A percentile compares a stretch with the other conserved stretches of the same genome.
phyloP scores from a whole-genome alignment of 140 eudicot genomes.

The Bidens hawaiensis region DNA sequence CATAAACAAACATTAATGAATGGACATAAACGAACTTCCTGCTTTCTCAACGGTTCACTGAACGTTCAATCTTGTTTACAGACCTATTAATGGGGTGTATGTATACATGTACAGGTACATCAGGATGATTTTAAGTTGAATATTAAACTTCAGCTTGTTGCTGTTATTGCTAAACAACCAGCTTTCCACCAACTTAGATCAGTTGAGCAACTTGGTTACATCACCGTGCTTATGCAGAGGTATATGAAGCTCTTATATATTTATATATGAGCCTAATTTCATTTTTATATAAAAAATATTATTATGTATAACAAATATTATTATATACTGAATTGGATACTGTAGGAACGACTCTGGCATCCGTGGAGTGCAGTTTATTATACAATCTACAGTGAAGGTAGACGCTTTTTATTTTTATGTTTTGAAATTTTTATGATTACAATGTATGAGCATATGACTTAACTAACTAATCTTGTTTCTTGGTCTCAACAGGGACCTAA shows the following conservation, averaged over 20 bases:
- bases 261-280: neutral
- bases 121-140: conserved; percentile 75
- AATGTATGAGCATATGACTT: neutral
- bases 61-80: no score
- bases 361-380: conserved; percentile 81
- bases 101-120: conserved; percentile 53
- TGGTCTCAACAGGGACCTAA: conserved; percentile 66
- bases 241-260: conserved; percentile 15
- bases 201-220: conserved; percentile 98
- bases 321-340: neutral
- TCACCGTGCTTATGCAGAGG: conserved; percentile 76
- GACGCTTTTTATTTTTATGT: neutral
- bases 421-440: neutral
- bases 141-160: conserved; percentile 79
- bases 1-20: no score
- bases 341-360: conserved; percentile 80
- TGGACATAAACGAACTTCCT: no score
- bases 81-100: conserved; percentile 9
- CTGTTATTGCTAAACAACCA: conserved; percentile 85
- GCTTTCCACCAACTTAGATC: conserved; percentile 97
- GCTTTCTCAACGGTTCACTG: no score
- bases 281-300: neutral
- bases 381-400: conserved; percentile 86
- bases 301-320: neutral
- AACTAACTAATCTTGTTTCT: neutral